Base-by-base conservation (phyloP, 75 land plant genomes). In the Cupressus sempervirens region DNA sequence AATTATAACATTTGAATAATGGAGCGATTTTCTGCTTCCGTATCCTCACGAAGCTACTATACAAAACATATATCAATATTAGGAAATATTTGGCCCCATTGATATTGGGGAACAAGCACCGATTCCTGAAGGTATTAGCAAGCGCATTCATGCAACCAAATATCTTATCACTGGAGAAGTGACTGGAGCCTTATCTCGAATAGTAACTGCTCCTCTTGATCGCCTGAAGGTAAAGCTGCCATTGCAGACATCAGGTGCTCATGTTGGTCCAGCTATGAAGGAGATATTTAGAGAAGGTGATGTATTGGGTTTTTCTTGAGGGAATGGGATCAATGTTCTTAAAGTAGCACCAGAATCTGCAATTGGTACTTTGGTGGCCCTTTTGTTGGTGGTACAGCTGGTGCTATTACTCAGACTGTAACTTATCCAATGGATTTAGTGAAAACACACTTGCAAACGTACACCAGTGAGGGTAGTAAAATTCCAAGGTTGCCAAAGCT, bases 271-370 rank as follows among this genome's bases (percentile, higher is more conserved):
- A 32, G 93, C 94, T 23, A 56, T 93, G 38, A 89, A 81, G 82
- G 86, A 91, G 2, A 94, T 97, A 45, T 94, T 91, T 87, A 91
- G 85, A 67, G 92, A 93, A 40, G 93, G 91, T 26, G 87, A 92
- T 45, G 7, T 95, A 5, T 36, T 89, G 83, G 99, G 92, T 0
- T 95, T 93, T 87, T 97, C 92, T 85, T 83, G 95, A 52, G 99
- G 99, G 9, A 97, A 97, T 90, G 99, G 99, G 1, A 83, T 97
- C 75, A 97, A 97, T 89, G 92, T 97, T 32, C 76, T 95, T 84
- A 97, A 97, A 83, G 96, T 97, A 4, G 94, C 97, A 26, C 99
- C 99, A 54, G 99, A 97, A 88, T 91, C 93, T 80, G 99, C 99
- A 7, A 95, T 95, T 67, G 94, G 97, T 46, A n/a, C 96, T 6